Evolutionary conservation across 345 rosid genomes (phyloP).

Genomic region (Lepidium didymum): DNA sequence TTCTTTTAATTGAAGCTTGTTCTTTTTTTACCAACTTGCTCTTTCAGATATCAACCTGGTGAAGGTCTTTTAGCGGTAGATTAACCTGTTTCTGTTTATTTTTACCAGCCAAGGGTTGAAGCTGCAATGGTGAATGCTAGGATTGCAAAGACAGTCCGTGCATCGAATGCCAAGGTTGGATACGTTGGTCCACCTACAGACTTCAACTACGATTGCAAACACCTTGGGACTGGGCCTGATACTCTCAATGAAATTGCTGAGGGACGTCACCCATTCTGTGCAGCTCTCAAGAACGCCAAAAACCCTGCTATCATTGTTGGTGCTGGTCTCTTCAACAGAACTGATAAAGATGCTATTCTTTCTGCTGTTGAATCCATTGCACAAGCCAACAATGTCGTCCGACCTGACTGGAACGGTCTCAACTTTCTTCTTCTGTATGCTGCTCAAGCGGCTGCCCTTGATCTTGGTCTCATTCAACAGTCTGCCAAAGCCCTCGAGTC

Average conservation of each 20-base stretch:
- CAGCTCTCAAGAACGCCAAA: slow-evolving; percentile 63
- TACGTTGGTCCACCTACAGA: slow-evolving; percentile 78
- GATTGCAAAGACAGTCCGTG: slow-evolving; percentile 83
- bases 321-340: slow-evolving; percentile 78
- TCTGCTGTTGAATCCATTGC: slow-evolving; percentile 70
- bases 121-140: slow-evolving; percentile 99
- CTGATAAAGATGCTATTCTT: slow-evolving; percentile 72
- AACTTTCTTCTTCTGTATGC: slow-evolving; percentile 83
- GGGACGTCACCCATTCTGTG: slow-evolving; percentile 70
- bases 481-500: slow-evolving; percentile 58
- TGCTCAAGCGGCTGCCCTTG: slow-evolving; percentile 97
- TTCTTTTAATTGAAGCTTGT: not conserved
- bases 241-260: slow-evolving; percentile 70
- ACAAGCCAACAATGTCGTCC: slow-evolving; percentile 55
- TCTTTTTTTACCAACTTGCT: too few relatives aligned
- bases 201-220: slow-evolving; percentile 73
- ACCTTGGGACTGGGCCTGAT: slow-evolving; percentile 85
- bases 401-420: slow-evolving; percentile 94
- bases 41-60: not conserved
- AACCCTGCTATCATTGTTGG: slow-evolving; percentile 90
- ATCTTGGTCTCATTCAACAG: slow-evolving; percentile 90
- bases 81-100: slow-evolving; percentile 12
- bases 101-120: slow-evolving; percentile 85
- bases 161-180: slow-evolving; percentile 77
- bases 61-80: not conserved